Base-by-base conservation (phyloP, 768 basidiomycete species). In the Serendipita sp. region DNA sequence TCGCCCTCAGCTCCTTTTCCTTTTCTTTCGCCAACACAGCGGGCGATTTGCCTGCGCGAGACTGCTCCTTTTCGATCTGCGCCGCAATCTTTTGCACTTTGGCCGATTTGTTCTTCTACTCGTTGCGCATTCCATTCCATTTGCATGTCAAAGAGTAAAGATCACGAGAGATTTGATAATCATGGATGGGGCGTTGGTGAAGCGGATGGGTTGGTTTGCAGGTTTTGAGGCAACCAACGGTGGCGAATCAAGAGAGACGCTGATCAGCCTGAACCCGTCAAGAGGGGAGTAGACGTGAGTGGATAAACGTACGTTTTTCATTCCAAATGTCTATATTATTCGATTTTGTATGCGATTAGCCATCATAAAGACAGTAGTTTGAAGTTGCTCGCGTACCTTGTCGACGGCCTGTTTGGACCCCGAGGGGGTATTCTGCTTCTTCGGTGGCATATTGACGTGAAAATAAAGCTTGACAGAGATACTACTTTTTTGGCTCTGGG, bases 31-130 rank as follows among this genome's bases (percentile, higher is more conserved):
- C 89, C 3, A 94, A 75, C 11, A 76, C 68, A 33, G 83, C 90
- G 62, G 81, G 83, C 33, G 87, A 93, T 73, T 94, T 94, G 42
- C 93, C 93, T 0, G 85, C 72, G 67, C 76, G 67, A 2, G 85
- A 74, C 44, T 83, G 80, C 72, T 94, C 89, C 65, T 85, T 79
- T 74, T 96, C 84, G 56, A 98, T 82, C 50, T 78, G 78, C 58
- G 83, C 82, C 22, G 95, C 85, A 66, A 90, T 80, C 67, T 86
- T 83, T 77, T 97, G 88, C 28, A 94, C 94, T 73, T 87, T 96
- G 68, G 90, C 75, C 2, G 92, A 94, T 76, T 91, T 93, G 71
- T 92, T 93, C 90, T 93, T 94, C 88, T 90, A 51, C 42, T 38
- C 64, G 62, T 42, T 34, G n/a, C n/a, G 38, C 62, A 34, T 33